Percentiles rank a stretch among this genome's conserved stretches.
Evolutionary conservation across 768 basidiomycete genomes (phyloP).

Genomic region (Lactarius evosmus): DNA sequence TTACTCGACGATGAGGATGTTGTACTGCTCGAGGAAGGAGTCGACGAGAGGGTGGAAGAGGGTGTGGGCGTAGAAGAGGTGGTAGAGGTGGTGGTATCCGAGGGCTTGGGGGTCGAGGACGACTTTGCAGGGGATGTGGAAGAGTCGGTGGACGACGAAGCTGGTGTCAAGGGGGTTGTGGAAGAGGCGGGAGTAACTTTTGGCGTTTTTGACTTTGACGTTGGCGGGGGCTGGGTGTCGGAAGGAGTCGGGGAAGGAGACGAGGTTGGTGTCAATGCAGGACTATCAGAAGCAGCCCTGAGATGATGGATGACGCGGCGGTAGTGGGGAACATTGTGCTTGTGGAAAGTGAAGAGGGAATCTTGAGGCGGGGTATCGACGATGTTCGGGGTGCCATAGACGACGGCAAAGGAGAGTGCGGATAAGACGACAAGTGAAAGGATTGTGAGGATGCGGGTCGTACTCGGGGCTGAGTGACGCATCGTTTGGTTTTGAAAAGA

Average conservation of each 20-base stretch:
- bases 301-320: conserved; percentile 9
- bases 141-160: not conserved
- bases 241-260: not conserved
- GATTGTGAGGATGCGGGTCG: conserved; percentile 24
- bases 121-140: not conserved
- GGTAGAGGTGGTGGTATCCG: not conserved
- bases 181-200: not conserved
- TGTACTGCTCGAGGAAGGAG: not conserved
- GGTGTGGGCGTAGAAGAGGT: not conserved
- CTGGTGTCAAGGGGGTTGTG: not conserved
- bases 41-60: not conserved
- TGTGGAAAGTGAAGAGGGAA: conserved; percentile 2
- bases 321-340: not conserved
- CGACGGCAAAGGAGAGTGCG: conserved; percentile 12
- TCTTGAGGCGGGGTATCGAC: conserved; percentile 10
- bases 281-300: not conserved
- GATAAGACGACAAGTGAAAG: conserved; percentile 19
- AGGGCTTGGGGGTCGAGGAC: not conserved
- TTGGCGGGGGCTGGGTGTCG: not conserved
- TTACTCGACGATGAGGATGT: not conserved
- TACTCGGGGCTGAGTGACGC: conserved; percentile 2
- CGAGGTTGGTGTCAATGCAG: not conserved
- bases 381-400: conserved; percentile 7
- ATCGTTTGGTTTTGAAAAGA: conserved; percentile 12
- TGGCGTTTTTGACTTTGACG: not conserved